phyloP scores from a whole-genome alignment of 768 basidiomycete genomes.

The Grammothele lineata region DNA sequence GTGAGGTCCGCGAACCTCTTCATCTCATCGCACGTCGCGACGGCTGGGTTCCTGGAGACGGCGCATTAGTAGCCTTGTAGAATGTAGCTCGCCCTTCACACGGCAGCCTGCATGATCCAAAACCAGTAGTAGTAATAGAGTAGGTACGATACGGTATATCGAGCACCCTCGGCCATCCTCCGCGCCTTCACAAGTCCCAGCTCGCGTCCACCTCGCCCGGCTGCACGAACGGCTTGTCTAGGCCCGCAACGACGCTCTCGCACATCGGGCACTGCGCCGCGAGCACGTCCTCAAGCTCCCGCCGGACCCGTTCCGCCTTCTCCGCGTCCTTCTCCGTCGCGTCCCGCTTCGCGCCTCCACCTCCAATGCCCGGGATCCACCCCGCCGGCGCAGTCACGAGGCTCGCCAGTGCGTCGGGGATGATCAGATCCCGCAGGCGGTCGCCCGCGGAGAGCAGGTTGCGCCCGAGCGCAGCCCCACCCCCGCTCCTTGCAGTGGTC shows the following conservation, averaged over 20 bases:
- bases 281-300: constrained; percentile 85
- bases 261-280: constrained; percentile 91
- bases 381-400: constrained; percentile 68
- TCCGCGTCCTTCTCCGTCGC: constrained; percentile 48
- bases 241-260: constrained; percentile 78
- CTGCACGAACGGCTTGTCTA: constrained; percentile 85
- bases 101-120: no score
- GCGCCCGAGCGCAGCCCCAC: constrained; percentile 65
- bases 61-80: no score
- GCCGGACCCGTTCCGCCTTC: constrained; percentile 67
- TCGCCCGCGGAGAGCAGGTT: constrained; percentile 89
- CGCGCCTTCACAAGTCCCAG: constrained; percentile 55
- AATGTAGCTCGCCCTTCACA: no score
- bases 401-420: constrained; percentile 88
- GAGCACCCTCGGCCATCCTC: background rate
- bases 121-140: no score
- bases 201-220: constrained; percentile 75
- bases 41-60: no score
- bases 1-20: no score
- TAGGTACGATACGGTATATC: background rate
- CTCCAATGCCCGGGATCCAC: constrained; percentile 71
- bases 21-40: no score
- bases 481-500: constrained; percentile 53
- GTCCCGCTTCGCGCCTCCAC: constrained; percentile 36
- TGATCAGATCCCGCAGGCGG: constrained; percentile 82